Evolutionary conservation across 805 yeast species (phyloP).

Genomic region (Spathaspora arborariae): DNA sequence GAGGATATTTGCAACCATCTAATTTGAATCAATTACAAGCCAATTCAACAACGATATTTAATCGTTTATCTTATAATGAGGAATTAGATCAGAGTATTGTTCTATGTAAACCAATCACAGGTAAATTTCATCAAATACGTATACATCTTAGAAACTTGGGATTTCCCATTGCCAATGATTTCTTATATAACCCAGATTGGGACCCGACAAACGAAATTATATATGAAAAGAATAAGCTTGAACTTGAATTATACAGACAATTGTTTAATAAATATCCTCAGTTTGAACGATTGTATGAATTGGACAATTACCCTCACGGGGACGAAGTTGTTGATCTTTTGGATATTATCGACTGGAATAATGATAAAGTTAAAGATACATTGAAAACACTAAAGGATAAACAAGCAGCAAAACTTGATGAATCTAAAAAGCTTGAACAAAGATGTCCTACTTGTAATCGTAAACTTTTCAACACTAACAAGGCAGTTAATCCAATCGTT

Average conservation of each 20-base stretch:
- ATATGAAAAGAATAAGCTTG: conserved; percentile 20
- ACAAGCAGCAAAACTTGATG: background rate
- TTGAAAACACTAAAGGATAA: background rate
- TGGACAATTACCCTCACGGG: conserved; percentile 3
- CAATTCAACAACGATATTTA: conserved; percentile 32
- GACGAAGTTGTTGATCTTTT: conserved; percentile 5
- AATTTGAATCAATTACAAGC: conserved; percentile 20
- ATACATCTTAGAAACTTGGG: conserved; percentile 60
- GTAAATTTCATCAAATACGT: conserved; percentile 55
- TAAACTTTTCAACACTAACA: background rate
- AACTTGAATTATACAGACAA: conserved; percentile 19
- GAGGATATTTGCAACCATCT: conserved; percentile 31
- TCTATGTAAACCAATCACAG: conserved; percentile 47
- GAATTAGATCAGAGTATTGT: conserved; percentile 40
- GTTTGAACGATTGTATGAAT: conserved; percentile 9
- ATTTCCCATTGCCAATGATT: conserved; percentile 83
- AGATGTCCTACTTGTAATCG: conserved; percentile 7
- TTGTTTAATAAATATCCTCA: conserved; percentile 15
- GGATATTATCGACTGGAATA: conserved; percentile 1
- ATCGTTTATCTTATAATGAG: conserved; percentile 24
- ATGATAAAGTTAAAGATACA: background rate
- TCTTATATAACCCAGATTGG: conserved; percentile 23
- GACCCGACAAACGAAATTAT: conserved; percentile 9
- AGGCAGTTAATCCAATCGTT: conserved; percentile 19
- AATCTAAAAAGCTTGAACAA: background rate